Evolutionary conservation across 164 flowering plant species (phyloP).

Genomic region (Warburgia ugandensis): DNA sequence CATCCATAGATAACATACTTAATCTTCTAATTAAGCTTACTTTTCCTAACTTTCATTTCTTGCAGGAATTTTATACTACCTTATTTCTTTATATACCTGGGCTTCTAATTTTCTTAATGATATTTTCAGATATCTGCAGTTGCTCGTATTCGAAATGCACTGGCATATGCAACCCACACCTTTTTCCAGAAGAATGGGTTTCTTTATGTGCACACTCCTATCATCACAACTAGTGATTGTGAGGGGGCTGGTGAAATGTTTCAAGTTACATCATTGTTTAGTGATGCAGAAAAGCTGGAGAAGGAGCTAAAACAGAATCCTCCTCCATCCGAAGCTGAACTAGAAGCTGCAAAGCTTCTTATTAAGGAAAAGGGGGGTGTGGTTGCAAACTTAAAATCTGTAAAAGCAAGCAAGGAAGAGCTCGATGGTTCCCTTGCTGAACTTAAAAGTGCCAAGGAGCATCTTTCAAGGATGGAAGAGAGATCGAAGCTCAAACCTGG

Average conservation of each 20-base stretch:
- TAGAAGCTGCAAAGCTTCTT: constrained; percentile 52
- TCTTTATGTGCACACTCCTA: constrained; percentile 83
- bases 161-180: constrained; percentile 87
- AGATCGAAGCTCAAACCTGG: constrained; percentile 74
- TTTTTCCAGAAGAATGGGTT: constrained; percentile 79
- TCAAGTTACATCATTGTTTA: constrained; percentile 85
- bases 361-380: constrained; percentile 65
- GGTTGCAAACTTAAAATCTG: constrained; percentile 54
- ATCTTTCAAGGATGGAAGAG: constrained; percentile 51
- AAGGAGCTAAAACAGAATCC: constrained; percentile 77
- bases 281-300: constrained; percentile 68
- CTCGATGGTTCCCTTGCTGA: constrained; percentile 55
- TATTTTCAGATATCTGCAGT: constrained; percentile 68
- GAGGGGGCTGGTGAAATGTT: constrained; percentile 99
- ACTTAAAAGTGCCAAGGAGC: constrained; percentile 70
- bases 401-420: constrained; percentile 57
- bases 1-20: background rate
- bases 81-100: background rate
- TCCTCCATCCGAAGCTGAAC: constrained; percentile 64
- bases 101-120: no score
- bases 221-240: constrained; percentile 92
- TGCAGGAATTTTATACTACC: background rate
- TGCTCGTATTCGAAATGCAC: constrained; percentile 79
- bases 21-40: no score
- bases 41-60: background rate